A percentile compares a stretch with the other conserved stretches of the same genome.
Evolutionary conservation across 2,329 filamentous ascomycete genomes (phyloP).

Genomic region (Chaetomiaceae sp.): DNA sequence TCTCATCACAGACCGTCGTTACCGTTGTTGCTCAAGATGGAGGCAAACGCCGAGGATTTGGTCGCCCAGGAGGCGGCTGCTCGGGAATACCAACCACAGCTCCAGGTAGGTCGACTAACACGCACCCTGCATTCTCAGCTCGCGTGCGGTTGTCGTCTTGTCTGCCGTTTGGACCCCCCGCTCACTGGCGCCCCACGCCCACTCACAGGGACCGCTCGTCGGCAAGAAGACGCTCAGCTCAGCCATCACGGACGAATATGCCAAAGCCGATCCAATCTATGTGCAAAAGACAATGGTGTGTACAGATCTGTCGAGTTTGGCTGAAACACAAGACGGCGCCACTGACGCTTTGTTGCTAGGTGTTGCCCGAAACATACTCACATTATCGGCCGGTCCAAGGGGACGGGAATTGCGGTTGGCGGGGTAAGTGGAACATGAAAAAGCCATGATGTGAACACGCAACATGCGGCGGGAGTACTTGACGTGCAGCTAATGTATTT

Average conservation of each 20-base stretch:
- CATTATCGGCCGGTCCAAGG: constrained; percentile 83
- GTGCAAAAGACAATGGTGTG: constrained; percentile 81
- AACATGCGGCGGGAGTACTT: too few relatives aligned
- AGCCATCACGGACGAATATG: constrained; percentile 77
- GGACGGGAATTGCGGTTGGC: constrained; percentile 95
- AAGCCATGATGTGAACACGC: neutral
- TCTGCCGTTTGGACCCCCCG: too few relatives aligned
- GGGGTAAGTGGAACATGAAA: constrained; percentile 66
- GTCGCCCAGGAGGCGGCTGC: constrained; percentile 56
- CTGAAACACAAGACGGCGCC: neutral
- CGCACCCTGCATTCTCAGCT: neutral
- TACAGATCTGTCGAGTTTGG: neutral
- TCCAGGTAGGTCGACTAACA: constrained; percentile 40
- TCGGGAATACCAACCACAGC: constrained; percentile 51
- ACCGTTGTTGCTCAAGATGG: constrained; percentile 32
- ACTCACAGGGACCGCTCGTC: constrained; percentile 69
- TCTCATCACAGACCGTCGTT: constrained; percentile 12
- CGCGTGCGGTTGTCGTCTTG: neutral
- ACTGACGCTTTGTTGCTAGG: constrained; percentile 40
- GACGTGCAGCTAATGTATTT: constrained; percentile 18
- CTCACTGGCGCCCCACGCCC: constrained; percentile 8
- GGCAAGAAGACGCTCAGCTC: constrained; percentile 71
- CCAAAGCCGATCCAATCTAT: constrained; percentile 77
- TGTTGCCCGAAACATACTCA: constrained; percentile 75
- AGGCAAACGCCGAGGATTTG: constrained; percentile 38